Conservation (phyloP, 2,329 filamentous ascomycete genomes). For the Lecanicillium sp. region DNA sequence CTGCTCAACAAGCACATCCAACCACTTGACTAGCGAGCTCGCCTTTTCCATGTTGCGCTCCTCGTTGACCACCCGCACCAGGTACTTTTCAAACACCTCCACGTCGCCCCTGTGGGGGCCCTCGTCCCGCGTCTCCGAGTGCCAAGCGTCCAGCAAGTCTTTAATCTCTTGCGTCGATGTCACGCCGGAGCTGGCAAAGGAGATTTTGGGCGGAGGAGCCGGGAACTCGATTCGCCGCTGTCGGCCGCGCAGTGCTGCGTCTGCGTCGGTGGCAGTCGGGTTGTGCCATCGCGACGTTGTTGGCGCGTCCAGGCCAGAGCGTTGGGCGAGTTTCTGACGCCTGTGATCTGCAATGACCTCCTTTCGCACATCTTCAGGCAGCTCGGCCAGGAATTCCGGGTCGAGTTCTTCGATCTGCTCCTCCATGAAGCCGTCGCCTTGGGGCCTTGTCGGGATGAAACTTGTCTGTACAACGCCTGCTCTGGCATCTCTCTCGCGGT, state of each 20-base stretch:
- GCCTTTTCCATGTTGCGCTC: conserved; percentile 76
- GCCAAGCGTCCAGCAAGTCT: conserved; percentile 69
- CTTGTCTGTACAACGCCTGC: conserved; percentile 66
- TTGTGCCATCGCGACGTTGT: conserved; percentile 13
- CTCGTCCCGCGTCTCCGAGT: conserved; percentile 59
- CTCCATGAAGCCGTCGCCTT: conserved; percentile 17
- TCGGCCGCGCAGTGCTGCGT: conserved; percentile 21
- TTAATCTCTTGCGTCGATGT: conserved; percentile 54
- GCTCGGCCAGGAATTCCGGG: conserved; percentile 67
- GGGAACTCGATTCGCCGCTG: conserved; percentile 41
- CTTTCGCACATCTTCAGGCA: conserved; percentile 71
- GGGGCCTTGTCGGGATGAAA: conserved; percentile 45
- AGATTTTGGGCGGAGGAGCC: conserved; percentile 33
- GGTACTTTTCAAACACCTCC: conserved; percentile 63
- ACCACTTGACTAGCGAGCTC: conserved; percentile 61
- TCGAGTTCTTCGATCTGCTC: conserved; percentile 48
- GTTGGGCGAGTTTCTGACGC: conserved; percentile 48
- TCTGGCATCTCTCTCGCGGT: conserved; percentile 45
- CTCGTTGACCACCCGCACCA: conserved; percentile 62
- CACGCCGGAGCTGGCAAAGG: conserved; percentile 36
- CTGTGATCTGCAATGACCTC: conserved; percentile 72
- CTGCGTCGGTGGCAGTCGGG: conserved; percentile 13
- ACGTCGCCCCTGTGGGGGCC: conserved; percentile 78
- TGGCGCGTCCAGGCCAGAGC: conserved; percentile 38
- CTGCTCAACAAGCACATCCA: conserved; percentile 48